Percentiles rank a stretch among this genome's conserved stretches.
Conservation (phyloP, 2,329 filamentous ascomycete species). For the Penicillium sp. region DNA sequence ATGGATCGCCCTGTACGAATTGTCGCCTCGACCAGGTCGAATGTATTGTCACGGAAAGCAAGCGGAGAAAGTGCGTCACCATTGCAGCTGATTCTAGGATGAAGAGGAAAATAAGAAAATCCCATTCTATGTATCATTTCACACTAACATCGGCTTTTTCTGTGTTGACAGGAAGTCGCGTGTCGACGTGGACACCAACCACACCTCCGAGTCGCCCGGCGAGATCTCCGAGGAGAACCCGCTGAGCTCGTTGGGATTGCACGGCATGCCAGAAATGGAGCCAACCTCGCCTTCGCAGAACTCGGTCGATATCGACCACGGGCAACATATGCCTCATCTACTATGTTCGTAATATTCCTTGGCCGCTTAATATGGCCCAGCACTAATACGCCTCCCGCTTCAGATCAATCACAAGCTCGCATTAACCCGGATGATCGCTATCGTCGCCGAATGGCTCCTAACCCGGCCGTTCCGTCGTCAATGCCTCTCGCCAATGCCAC, state of each 20-base stretch:
- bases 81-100: neutral
- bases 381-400: neutral
- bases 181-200: constrained; percentile 40
- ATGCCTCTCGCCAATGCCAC: constrained; percentile 40
- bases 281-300: constrained; percentile 48
- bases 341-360: constrained; percentile 55
- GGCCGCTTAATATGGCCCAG: neutral
- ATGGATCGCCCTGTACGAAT: constrained; percentile 81
- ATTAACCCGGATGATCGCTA: constrained; percentile 50
- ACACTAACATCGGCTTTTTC: constrained; percentile 15
- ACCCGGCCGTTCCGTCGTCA: constrained; percentile 42
- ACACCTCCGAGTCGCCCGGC: constrained; percentile 35
- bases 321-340: constrained; percentile 64
- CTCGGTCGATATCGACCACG: constrained; percentile 50
- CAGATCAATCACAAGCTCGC: constrained; percentile 43
- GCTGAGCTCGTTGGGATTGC: constrained; percentile 29
- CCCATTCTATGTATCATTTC: neutral
- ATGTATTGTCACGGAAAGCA: constrained; percentile 72
- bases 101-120: neutral
- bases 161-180: constrained; percentile 40
- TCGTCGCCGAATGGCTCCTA: constrained; percentile 49
- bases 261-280: constrained; percentile 33
- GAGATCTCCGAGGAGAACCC: constrained; percentile 39
- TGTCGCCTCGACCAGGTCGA: constrained; percentile 63
- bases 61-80: constrained; percentile 62